These are phyloP conservation scores for Neoarthrinium moseri DNA, from an alignment of 2,329 filamentous ascomycete species.

Conservation along the genomic window DNA sequence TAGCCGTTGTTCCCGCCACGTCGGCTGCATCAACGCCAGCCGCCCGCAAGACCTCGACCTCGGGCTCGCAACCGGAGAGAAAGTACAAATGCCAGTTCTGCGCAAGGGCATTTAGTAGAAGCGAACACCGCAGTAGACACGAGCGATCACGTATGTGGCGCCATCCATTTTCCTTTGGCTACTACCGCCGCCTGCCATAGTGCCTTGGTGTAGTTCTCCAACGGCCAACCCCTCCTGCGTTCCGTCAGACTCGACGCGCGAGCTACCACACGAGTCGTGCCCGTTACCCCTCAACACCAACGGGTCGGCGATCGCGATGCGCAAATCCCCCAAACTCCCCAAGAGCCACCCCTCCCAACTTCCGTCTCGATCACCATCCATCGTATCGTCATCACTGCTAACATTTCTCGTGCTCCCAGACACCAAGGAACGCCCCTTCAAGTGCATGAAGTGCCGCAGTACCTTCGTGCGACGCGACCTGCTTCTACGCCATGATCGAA, in stretches of 20 bases:
- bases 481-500: conserved; percentile 93
- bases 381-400: conserved; percentile 14
- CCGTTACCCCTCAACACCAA: conserved; percentile 12
- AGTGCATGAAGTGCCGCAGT: conserved; percentile 96
- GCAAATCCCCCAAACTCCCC: background rate
- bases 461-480: conserved; percentile 98
- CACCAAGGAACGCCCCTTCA: conserved; percentile 98
- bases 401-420: conserved; percentile 54
- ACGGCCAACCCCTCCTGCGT: conserved; percentile 21
- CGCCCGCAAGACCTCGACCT: conserved; percentile 70
- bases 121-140: conserved; percentile 94
- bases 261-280: background rate
- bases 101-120: conserved; percentile 94
- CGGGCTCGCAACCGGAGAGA: conserved; percentile 66
- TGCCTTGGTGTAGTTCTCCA: conserved; percentile 4
- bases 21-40: conserved; percentile 67
- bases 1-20: conserved; percentile 60
- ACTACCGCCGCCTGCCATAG: background rate
- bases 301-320: conserved; percentile 3
- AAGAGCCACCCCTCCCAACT: conserved; percentile 16
- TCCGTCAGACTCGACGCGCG: conserved; percentile 10
- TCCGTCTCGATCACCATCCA: conserved; percentile 20
- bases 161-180: conserved; percentile 12
- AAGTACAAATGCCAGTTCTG: conserved; percentile 99
- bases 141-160: conserved; percentile 90